These are phyloP conservation scores for Coemansia sp. DNA, from an alignment of 192 early-diverging fungal genomes.

Conservation along the genomic window DNA sequence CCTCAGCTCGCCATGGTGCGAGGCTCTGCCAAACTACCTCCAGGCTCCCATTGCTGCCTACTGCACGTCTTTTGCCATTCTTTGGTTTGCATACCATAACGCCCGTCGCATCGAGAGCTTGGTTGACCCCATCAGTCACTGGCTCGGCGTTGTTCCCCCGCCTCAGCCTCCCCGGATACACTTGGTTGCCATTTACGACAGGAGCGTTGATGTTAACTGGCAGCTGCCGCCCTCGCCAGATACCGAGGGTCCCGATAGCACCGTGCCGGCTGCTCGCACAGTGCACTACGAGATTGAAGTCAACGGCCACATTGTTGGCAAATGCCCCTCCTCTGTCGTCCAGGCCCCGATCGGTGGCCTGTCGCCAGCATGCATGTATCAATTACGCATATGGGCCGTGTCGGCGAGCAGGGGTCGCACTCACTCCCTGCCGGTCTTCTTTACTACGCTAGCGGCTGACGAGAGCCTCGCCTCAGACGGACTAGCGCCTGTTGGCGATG, in stretches of 20 bases:
- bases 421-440: conserved; percentile 40
- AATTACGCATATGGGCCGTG: conserved; percentile 42
- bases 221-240: neutral
- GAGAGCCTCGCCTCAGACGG: neutral
- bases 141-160: conserved; percentile 43
- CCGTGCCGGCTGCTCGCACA: conserved; percentile 16
- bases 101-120: conserved; percentile 35
- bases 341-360: conserved; percentile 17
- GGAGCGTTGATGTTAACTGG: conserved; percentile 15
- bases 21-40: conserved; percentile 39
- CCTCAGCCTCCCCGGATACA: conserved; percentile 21
- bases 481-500: neutral
- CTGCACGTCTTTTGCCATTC: conserved; percentile 47
- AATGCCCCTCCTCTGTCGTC: conserved; percentile 5
- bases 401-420: conserved; percentile 36
- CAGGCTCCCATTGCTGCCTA: conserved; percentile 48
- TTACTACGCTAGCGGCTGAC: conserved; percentile 18
- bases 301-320: conserved; percentile 36
- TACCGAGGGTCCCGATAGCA: neutral
- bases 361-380: conserved; percentile 29
- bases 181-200: conserved; percentile 31
- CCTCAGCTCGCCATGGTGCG: conserved; percentile 44
- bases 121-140: conserved; percentile 32
- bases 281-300: conserved; percentile 38
- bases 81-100: conserved; percentile 48